Percentiles rank a stretch among this genome's conserved stretches.
Conservation (phyloP, 169 alveolate species). For the Plasmodium cynomolgi region DNA sequence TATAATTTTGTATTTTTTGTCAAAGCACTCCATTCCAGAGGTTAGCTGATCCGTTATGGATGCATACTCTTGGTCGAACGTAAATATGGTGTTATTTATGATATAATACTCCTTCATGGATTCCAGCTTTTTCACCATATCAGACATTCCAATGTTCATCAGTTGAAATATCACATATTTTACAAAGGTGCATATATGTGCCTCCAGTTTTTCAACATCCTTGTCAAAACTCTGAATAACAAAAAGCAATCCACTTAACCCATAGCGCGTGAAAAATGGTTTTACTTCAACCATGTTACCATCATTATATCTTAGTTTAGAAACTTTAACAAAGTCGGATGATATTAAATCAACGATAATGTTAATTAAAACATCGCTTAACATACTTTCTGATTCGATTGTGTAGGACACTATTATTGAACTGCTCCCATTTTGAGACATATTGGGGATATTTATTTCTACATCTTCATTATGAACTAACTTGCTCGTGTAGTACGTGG, state of each 20-base stretch:
- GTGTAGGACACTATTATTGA: conserved; percentile 64
- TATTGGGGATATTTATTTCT: conserved; percentile 29
- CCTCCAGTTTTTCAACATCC: conserved; percentile 46
- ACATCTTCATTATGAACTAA: conserved; percentile 62
- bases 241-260: conserved; percentile 63
- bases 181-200: conserved; percentile 62
- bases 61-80: conserved; percentile 66
- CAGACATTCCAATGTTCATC: conserved; percentile 33
- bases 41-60: conserved; percentile 53
- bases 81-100: conserved; percentile 55
- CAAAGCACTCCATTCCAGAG: conserved; percentile 64
- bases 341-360: conserved; percentile 66
- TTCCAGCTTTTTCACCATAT: conserved; percentile 28
- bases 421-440: not conserved
- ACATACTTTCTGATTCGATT: conserved; percentile 60
- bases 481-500: conserved; percentile 58
- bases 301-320: conserved; percentile 50
- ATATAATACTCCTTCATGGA: conserved; percentile 52
- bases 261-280: conserved; percentile 47
- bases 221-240: conserved; percentile 68
- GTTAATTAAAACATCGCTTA: conserved; percentile 39
- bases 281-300: conserved; percentile 61
- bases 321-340: conserved; percentile 54
- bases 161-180: conserved; percentile 44
- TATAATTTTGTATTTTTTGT: conserved; percentile 60